Evolutionary conservation across 1,284 basidiomycete species (phyloP).

Genomic region (Sphagnurus paluster): DNA sequence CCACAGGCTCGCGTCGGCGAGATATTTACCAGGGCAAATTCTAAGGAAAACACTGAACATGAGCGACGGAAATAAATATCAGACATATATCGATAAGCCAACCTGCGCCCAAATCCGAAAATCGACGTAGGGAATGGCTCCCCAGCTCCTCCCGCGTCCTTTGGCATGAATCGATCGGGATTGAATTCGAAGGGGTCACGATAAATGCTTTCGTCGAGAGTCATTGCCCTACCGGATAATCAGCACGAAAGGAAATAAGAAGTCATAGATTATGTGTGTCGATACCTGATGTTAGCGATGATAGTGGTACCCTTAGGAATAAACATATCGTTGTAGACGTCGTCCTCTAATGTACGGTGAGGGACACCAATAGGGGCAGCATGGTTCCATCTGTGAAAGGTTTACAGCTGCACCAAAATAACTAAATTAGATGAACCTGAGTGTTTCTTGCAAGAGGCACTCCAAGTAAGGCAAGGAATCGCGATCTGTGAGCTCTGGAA

Average conservation of each 20-base stretch:
- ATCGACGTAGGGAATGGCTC: slow-evolving; percentile 15
- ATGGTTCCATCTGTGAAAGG: slow-evolving; percentile 15
- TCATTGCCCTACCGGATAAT: slow-evolving; percentile 11
- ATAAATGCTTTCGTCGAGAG: slow-evolving; percentile 17
- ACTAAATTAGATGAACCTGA: slow-evolving; percentile 15
- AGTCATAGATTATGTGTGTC: neutral
- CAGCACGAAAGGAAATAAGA: neutral
- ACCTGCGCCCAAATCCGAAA: slow-evolving; percentile 21
- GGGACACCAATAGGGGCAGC: slow-evolving; percentile 21
- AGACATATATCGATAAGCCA: no score
- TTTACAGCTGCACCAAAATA: neutral
- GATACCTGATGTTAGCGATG: slow-evolving; percentile 23
- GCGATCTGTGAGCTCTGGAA: slow-evolving; percentile 27
- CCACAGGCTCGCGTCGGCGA: slow-evolving; percentile 19
- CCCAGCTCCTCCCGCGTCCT: slow-evolving; percentile 7
- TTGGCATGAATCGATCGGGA: slow-evolving; percentile 16
- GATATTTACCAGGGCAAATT: slow-evolving; percentile 16
- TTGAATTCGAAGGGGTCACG: slow-evolving; percentile 12
- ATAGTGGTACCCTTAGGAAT: slow-evolving; percentile 28
- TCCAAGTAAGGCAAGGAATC: slow-evolving; percentile 24
- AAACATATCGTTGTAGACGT: slow-evolving; percentile 29
- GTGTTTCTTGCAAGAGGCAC: slow-evolving; percentile 22
- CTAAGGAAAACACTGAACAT: neutral
- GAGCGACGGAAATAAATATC: no score
- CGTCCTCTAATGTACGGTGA: slow-evolving; percentile 25